phyloP scores from a whole-genome alignment of 192 early-diverging fungal genomes.

The Backusella morwellensis region DNA sequence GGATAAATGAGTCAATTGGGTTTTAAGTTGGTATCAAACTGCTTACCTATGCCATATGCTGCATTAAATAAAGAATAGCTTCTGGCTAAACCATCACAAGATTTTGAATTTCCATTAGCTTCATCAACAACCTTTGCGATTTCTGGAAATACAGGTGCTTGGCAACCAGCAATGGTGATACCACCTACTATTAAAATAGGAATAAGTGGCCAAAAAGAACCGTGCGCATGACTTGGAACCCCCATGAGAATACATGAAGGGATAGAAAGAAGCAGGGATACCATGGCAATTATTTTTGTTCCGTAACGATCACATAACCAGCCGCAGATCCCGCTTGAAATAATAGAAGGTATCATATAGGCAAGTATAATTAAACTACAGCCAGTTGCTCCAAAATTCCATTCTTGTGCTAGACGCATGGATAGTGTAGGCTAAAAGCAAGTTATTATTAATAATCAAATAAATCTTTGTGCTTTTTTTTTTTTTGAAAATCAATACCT shows the following conservation, averaged over 20 bases:
- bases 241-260: constrained; percentile 32
- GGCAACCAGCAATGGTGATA: constrained; percentile 32
- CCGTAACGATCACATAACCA: constrained; percentile 46
- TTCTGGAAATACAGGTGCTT: constrained; percentile 44
- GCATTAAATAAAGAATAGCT: constrained; percentile 47
- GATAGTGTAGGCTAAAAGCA: constrained; percentile 41
- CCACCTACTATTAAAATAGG: constrained; percentile 35
- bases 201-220: constrained; percentile 25
- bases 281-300: constrained; percentile 38
- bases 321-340: constrained; percentile 38
- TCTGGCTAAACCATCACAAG: constrained; percentile 41
- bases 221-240: constrained; percentile 15
- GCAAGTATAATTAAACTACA: constrained; percentile 41
- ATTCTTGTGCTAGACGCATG: constrained; percentile 33
- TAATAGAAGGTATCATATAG: constrained; percentile 35
- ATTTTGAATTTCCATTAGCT: constrained; percentile 31
- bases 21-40: not conserved
- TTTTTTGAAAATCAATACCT: constrained; percentile 13
- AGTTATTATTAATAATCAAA: not conserved
- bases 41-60: constrained; percentile 31
- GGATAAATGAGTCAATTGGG: not conserved
- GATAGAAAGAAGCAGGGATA: constrained; percentile 20
- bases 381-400: constrained; percentile 34
- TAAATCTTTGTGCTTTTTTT: not conserved
- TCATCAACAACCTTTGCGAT: constrained; percentile 38